A percentile compares a stretch with the other conserved stretches of the same genome.
phyloP scores from a whole-genome alignment of 768 basidiomycete genomes.

The Rhodotorula graminis region DNA sequence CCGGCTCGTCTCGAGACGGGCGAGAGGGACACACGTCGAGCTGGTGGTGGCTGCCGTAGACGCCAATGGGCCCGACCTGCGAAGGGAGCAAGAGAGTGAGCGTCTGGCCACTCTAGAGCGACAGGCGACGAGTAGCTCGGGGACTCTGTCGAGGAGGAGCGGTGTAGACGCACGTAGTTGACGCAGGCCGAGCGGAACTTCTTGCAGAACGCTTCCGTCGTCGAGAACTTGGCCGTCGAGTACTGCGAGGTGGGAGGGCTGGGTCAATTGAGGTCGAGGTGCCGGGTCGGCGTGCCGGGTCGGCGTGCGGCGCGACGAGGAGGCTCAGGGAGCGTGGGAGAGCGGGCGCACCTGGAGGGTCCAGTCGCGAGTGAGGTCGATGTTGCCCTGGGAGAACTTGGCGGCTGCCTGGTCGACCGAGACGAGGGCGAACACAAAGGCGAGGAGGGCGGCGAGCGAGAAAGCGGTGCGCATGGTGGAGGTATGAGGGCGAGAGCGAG shows the following conservation, averaged over 20 bases:
- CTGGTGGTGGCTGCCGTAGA: slow-evolving; percentile 10
- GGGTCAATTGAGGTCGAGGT: no score
- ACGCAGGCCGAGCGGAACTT: slow-evolving; percentile 17
- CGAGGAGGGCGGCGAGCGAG: neutral
- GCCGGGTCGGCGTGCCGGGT: no score
- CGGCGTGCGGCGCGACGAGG: no score
- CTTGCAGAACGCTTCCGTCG: slow-evolving; percentile 24
- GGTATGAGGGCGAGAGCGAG: neutral
- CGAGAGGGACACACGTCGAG: neutral
- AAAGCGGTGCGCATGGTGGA: slow-evolving; percentile 17
- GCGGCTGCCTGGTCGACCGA: neutral
- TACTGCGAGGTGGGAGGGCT: neutral
- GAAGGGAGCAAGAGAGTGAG: no score
- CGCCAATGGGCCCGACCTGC: neutral
- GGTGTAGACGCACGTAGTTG: slow-evolving; percentile 4
- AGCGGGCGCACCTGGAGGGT: slow-evolving; percentile 4
- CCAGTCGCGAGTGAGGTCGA: slow-evolving; percentile 16
- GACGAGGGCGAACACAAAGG: slow-evolving; percentile 3
- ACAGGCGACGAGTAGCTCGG: neutral
- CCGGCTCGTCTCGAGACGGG: neutral
- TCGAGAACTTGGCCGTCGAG: neutral
- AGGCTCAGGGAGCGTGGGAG: no score
- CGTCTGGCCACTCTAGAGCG: neutral
- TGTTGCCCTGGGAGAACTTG: slow-evolving; percentile 11
- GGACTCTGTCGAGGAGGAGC: no score